Evolutionary conservation across 2,329 filamentous ascomycete genomes (phyloP), one percentile per base, ranked within the genome.

Genomic region (Stromatinia cepivora): DNA sequence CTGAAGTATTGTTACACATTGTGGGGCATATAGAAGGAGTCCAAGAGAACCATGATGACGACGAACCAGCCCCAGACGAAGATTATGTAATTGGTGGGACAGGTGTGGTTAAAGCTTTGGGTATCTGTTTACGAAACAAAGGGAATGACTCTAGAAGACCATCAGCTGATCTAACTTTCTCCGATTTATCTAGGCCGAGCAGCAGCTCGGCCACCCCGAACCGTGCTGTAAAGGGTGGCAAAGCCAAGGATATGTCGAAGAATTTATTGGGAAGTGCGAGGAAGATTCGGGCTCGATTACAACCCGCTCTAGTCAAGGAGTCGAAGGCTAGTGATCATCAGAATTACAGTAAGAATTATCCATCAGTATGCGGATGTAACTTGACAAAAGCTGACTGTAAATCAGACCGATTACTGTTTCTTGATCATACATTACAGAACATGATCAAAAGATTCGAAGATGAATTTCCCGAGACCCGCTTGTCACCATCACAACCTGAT

Each of bases 391-490:
- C 68, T 70, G 54, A 70, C 63, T 15, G 11, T 25, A 36, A 48
- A 58, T 45, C 13, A 92, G 89, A 88, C 48, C 90, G 91, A 62
- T 86, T 98, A 28, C 84, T 90, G 56, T 97, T 97, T 85, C 86
- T 99, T 42, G 93, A 97, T 76, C 85, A 91, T 71, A 98, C 95
- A 0, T 84, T 99, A 13, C 86, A 93, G 76, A 90, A 91, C 73
- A 97, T 98, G 81, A 98, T 98, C 77, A 90, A 92, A 78, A 91
- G 95, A 39, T 99, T 98, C 78, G 95, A 98, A 79, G 92, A 97
- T 78, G 94, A 98, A 79, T 98, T 93, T 76, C 95, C 95, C 0
- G 94, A 98, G 77, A 96, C 92, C 0, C 88, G 92, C 48, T 72
- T 79, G 42, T 75, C 73, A 54, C 70, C 74, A 68, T 71, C 74